Evolutionary conservation across 495 filamentous ascomycete species (phyloP), one percentile per base, ranked within the genome.

Genomic region (Aspergillus funiculosus): DNA sequence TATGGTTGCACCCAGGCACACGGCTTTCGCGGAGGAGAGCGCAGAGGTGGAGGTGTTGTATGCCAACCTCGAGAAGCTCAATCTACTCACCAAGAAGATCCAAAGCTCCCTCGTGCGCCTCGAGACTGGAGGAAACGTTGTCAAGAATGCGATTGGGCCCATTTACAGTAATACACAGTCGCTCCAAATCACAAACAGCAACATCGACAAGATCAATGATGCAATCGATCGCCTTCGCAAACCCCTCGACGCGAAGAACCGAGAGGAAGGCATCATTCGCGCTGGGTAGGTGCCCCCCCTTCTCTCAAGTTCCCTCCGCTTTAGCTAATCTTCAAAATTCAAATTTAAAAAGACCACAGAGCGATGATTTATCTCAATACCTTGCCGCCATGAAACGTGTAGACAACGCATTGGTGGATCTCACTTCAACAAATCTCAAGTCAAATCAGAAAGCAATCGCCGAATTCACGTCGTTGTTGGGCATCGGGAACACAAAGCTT

Each of bases 161-260:
- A 83, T 97, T 20, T 89, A 89, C 62, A 89, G 86, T 56, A 94
- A 95, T 59, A 97, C 94, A 1, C 85, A 87, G 63, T 82, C 78
- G 27, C 77, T 96, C 4, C 94, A 96, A 61, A 76, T 79, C 17
- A 79, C 89, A 28, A 89, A 86, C 42, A 81, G 74, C 50, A 96
- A 97, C 59, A 89, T 99, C 57, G 90, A 96, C 54, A 75, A 79
- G 46, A 80, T 96, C 29, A 75, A 89, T 40, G 75, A 79, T 49
- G 87, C 89, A 20, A 96, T 97, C 51, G 89, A 96, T 29, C 80
- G 81, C 46, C 77, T 97, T 35, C 82, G 85, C 53, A 84, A 90
- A 52, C 92, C 92, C 6, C 81, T 88, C 39, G 89, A 95, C 62
- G 83, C 86, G 51, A 87, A 88, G 60, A 85, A 79, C 49, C 78